Evolutionary conservation across 805 yeast species (phyloP).

Genomic region (Candida methanosorbosa): DNA sequence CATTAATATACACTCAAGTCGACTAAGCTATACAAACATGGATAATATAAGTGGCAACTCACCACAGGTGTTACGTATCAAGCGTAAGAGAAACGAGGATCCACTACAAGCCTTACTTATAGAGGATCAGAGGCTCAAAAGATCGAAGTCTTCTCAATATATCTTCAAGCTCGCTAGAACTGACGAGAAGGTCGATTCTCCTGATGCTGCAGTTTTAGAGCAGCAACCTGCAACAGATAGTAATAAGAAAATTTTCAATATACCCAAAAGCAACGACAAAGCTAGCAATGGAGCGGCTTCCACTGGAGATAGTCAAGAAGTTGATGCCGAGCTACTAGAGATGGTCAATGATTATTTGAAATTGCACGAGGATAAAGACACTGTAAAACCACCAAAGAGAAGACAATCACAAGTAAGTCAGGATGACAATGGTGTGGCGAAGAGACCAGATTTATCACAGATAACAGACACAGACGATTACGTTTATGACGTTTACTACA

Average conservation of each 20-base stretch:
- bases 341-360: slow-evolving; percentile 60
- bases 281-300: background rate
- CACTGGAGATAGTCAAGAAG: slow-evolving; percentile 19
- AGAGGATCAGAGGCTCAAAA: slow-evolving; percentile 32
- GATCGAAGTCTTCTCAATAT: slow-evolving; percentile 28
- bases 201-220: slow-evolving; percentile 13
- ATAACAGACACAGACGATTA: slow-evolving; percentile 40
- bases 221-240: slow-evolving; percentile 5
- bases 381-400: slow-evolving; percentile 19
- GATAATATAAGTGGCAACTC: no score
- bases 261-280: slow-evolving; percentile 10
- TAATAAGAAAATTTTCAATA: slow-evolving; percentile 12
- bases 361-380: slow-evolving; percentile 20
- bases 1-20: no score
- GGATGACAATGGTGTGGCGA: slow-evolving; percentile 4
- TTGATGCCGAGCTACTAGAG: slow-evolving; percentile 61
- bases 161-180: slow-evolving; percentile 42
- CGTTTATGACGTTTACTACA: slow-evolving; percentile 84
- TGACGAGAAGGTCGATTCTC: slow-evolving; percentile 23
- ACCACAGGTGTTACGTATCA: slow-evolving; percentile 72
- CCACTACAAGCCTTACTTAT: slow-evolving; percentile 73
- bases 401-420: slow-evolving; percentile 18
- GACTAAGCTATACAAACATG: no score
- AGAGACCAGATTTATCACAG: slow-evolving; percentile 7
- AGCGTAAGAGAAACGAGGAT: slow-evolving; percentile 79